Evolutionary conservation across 1,139 yeast genomes (phyloP).

Genomic region (Wickerhamiella pararugosa): DNA sequence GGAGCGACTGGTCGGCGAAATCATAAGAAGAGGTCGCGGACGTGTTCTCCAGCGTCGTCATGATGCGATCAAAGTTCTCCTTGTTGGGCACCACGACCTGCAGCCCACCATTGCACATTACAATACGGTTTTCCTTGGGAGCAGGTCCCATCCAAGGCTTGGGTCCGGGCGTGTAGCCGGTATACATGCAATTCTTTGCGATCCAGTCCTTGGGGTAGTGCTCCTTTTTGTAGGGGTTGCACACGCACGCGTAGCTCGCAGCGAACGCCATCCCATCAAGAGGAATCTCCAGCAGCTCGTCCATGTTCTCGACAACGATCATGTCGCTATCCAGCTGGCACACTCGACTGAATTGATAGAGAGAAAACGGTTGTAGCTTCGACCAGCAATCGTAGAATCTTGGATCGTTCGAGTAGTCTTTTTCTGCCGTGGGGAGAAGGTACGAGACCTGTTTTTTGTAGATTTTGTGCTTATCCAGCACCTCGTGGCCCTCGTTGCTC

Average conservation of each 20-base stretch:
- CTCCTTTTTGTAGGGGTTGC: constrained; percentile 36
- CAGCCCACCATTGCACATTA: constrained; percentile 39
- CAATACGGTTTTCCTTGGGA: constrained; percentile 1
- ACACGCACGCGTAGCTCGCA: constrained; percentile 45
- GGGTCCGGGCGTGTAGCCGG: constrained; percentile 23
- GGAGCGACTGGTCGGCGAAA: constrained; percentile 43
- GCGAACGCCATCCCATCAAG: constrained; percentile 31
- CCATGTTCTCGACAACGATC: constrained; percentile 40
- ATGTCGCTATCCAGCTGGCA: constrained; percentile 43
- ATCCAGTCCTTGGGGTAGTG: constrained; percentile 43
- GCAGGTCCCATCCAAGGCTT: constrained; percentile 31
- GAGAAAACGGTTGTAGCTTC: constrained; percentile 37
- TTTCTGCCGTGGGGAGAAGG: constrained; percentile 30
- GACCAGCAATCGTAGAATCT: constrained; percentile 46
- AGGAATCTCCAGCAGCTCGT: constrained; percentile 36
- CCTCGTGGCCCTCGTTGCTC: constrained; percentile 28
- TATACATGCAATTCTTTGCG: constrained; percentile 34
- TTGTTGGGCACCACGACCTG: constrained; percentile 33
- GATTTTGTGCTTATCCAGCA: constrained; percentile 29
- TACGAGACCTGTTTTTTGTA: constrained; percentile 28
- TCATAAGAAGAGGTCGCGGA: constrained; percentile 28
- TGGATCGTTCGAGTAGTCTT: constrained; percentile 33
- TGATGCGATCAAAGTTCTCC: constrained; percentile 26
- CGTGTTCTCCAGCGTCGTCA: constrained; percentile 26
- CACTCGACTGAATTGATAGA: constrained; percentile 34